Evolutionary conservation across 148 eudicot genomes (phyloP).

Genomic region (Tetragonia tetragonoides): DNA sequence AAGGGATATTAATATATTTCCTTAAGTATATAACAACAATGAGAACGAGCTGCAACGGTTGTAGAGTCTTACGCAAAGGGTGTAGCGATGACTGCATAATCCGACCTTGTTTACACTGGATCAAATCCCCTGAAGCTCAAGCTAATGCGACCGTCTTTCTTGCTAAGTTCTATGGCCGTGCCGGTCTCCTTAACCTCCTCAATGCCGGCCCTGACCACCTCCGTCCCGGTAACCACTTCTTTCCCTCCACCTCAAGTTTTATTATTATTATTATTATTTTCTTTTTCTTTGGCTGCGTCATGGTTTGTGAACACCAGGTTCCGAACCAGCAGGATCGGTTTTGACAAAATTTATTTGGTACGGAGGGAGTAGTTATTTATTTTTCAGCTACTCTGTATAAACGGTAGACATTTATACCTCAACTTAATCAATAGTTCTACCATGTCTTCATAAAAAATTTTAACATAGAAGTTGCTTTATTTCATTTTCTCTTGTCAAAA

Average conservation of each 20-base stretch:
- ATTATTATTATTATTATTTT: too few species aligned
- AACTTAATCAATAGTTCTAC: too few species aligned
- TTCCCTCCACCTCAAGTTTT: too few species aligned
- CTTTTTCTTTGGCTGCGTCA: not conserved
- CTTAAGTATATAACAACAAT: constrained; percentile 14
- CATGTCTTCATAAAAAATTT: too few species aligned
- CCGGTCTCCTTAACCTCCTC: constrained; percentile 60
- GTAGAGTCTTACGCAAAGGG: constrained; percentile 55
- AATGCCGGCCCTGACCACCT: constrained; percentile 44
- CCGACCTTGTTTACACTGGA: constrained; percentile 55
- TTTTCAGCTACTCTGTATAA: too few species aligned
- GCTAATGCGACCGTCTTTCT: constrained; percentile 61
- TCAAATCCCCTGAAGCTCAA: constrained; percentile 46
- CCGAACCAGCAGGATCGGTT: too few species aligned
- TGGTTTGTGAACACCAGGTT: too few species aligned
- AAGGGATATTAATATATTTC: not conserved
- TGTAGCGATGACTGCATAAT: constrained; percentile 49
- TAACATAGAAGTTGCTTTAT: too few species aligned
- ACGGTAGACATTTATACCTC: too few species aligned
- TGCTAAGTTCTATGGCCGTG: constrained; percentile 62
- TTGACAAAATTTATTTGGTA: too few species aligned
- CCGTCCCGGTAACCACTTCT: constrained; percentile 41
- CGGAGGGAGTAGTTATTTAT: too few species aligned
- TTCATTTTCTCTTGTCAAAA: too few species aligned
- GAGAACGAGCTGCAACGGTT: constrained; percentile 63